Percentiles rank a stretch among this genome's conserved stretches.
Evolutionary conservation across 495 filamentous ascomycete genomes (phyloP).

Genomic region (Pseudoneurospora amorphoporcata): DNA sequence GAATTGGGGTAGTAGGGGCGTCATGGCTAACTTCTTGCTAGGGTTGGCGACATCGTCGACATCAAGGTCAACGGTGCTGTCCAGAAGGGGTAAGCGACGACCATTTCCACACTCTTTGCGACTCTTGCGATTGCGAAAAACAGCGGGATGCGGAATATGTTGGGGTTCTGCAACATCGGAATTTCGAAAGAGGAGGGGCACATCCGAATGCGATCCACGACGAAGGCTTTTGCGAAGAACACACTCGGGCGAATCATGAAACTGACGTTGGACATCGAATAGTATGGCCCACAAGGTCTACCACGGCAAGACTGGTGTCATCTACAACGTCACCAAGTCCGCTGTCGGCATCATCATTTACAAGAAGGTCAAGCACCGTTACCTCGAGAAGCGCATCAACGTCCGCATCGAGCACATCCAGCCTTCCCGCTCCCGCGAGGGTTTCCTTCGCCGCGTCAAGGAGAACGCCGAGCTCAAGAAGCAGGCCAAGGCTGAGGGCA

Average conservation of each 20-base stretch:
- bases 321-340: conserved; percentile 97
- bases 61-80: conserved; percentile 95
- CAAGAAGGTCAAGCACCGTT: conserved; percentile 96
- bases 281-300: conserved; percentile 99
- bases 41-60: conserved; percentile 95
- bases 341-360: conserved; percentile 96
- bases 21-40: conserved; percentile 32
- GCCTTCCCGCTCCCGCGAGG: conserved; percentile 85
- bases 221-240: not conserved
- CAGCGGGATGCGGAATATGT: not conserved
- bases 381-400: conserved; percentile 99
- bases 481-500: conserved; percentile 82
- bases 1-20: not conserved
- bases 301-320: conserved; percentile 95
- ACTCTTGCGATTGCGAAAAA: not conserved
- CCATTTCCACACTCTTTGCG: not conserved
- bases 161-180: not conserved
- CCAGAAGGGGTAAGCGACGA: conserved; percentile 63
- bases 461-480: conserved; percentile 83
- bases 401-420: conserved; percentile 95
- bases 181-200: not conserved
- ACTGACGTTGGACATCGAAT: conserved; percentile 23
- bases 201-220: not conserved
- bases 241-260: not conserved
- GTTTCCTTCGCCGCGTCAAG: conserved; percentile 95